phyloP scores from a whole-genome alignment of 2,329 filamentous ascomycete genomes.

The Penicillium thymicola region DNA sequence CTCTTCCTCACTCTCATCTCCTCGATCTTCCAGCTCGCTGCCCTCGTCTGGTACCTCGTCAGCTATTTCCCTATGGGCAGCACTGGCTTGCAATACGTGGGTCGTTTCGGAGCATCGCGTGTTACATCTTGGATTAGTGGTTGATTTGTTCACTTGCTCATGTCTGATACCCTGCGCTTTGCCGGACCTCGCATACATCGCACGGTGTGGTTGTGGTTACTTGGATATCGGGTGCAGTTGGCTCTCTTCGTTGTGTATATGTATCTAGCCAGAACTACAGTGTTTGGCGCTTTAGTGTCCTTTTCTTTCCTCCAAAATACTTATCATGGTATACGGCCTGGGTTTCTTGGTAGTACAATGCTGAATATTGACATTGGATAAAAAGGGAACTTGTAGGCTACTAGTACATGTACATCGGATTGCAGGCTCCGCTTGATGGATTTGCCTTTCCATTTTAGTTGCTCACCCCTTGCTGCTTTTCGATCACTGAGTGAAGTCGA shows the following conservation, averaged over 20 bases:
- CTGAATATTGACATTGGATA: background rate
- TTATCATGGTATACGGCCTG: background rate
- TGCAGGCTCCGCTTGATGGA: background rate
- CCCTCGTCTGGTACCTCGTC: conserved; percentile 87
- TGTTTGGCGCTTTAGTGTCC: background rate
- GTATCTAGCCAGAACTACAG: background rate
- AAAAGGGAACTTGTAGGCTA: background rate
- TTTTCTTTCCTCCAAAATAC: background rate
- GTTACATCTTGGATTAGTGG: conserved; percentile 85
- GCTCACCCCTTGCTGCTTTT: background rate
- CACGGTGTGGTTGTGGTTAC: background rate
- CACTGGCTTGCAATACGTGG: conserved; percentile 79
- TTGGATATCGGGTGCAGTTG: background rate
- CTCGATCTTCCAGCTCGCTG: conserved; percentile 76
- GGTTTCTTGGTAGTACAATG: background rate
- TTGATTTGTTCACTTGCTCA: conserved; percentile 37
- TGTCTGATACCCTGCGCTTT: background rate
- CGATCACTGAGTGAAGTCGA: background rate
- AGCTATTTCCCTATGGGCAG: conserved; percentile 98
- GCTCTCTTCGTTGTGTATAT: background rate
- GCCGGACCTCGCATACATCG: background rate
- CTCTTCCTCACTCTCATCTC: conserved; percentile 82
- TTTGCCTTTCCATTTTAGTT: background rate
- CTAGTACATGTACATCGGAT: background rate
- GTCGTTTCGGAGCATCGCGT: conserved; percentile 78